These are phyloP conservation scores for Fusarium secorum DNA, from an alignment of 2,329 filamentous ascomycete genomes.

Conservation along the genomic window DNA sequence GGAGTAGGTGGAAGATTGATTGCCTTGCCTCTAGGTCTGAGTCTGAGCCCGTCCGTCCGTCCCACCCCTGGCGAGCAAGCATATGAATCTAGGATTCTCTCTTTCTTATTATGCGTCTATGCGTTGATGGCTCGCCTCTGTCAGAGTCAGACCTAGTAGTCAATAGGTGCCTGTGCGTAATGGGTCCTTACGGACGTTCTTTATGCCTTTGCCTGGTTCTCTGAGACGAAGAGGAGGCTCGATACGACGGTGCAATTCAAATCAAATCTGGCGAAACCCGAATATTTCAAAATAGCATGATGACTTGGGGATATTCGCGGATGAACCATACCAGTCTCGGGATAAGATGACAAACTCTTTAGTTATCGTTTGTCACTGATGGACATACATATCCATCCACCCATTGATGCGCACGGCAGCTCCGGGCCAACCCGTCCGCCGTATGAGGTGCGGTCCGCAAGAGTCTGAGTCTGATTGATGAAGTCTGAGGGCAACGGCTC, in stretches of 20 bases:
- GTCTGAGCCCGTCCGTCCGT: background rate
- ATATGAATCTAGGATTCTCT: conserved; percentile 18
- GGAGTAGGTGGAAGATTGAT: conserved; percentile 22
- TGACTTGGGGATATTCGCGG: conserved; percentile 1
- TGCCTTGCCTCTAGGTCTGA: background rate
- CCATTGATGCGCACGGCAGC: conserved; percentile 16
- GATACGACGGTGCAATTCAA: conserved; percentile 27
- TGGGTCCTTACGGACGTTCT: conserved; percentile 12
- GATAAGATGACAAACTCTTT: background rate
- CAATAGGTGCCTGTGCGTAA: background rate
- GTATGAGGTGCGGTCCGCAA: conserved; percentile 23
- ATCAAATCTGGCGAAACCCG: conserved; percentile 25
- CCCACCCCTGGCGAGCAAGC: conserved; percentile 20
- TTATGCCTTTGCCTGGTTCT: conserved; percentile 2
- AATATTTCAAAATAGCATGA: conserved; percentile 21
- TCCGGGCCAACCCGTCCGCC: conserved; percentile 24
- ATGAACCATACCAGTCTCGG: conserved; percentile 3
- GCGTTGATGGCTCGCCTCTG: conserved; percentile 8
- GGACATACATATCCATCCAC: background rate
- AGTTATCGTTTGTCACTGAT: conserved; percentile 3
- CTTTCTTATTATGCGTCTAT: conserved; percentile 27
- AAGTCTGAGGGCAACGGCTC: conserved; percentile 8
- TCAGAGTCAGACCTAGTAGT: conserved; percentile 4
- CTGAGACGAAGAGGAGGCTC: conserved; percentile 26
- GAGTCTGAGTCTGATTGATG: background rate